phyloP scores from a whole-genome alignment of 805 yeast species.

The Hanseniaspora singularis region DNA sequence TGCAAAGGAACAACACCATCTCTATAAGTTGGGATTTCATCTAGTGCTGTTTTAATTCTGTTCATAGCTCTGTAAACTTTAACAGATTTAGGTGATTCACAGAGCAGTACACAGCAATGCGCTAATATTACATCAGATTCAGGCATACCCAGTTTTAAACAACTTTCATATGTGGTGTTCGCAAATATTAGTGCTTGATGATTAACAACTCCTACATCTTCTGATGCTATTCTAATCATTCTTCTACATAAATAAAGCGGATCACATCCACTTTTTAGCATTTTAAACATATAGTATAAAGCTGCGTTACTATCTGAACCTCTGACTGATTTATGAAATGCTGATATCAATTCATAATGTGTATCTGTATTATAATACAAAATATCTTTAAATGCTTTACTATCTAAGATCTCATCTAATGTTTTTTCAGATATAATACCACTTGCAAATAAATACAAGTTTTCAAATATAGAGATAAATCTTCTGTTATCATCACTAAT shows the following conservation, averaged over 20 bases:
- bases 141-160: slow-evolving; percentile 85
- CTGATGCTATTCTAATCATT: slow-evolving; percentile 90
- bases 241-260: slow-evolving; percentile 81
- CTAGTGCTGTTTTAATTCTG: slow-evolving; percentile 46
- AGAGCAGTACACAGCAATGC: slow-evolving; percentile 85
- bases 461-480: slow-evolving; percentile 65
- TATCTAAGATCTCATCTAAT: slow-evolving; percentile 34
- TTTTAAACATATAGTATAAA: slow-evolving; percentile 68
- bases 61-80: slow-evolving; percentile 74
- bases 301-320: slow-evolving; percentile 89
- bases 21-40: slow-evolving; percentile 39
- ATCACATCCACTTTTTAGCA: slow-evolving; percentile 90
- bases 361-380: slow-evolving; percentile 84
- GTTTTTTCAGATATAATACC: slow-evolving; percentile 22
- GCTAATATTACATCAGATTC: slow-evolving; percentile 83
- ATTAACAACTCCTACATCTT: slow-evolving; percentile 82
- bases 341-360: slow-evolving; percentile 91
- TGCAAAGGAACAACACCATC: slow-evolving; percentile 57
- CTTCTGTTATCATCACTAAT: slow-evolving; percentile 84
- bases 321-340: slow-evolving; percentile 84
- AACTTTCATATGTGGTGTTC: slow-evolving; percentile 70
- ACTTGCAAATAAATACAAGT: slow-evolving; percentile 40
- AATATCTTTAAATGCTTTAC: slow-evolving; percentile 31
- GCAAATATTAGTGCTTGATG: slow-evolving; percentile 79
- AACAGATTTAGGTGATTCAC: slow-evolving; percentile 75